Percentiles rank a stretch among this genome's conserved stretches.
Evolutionary conservation across 1,284 basidiomycete species (phyloP).

Genomic region (Butyriboletus regius): DNA sequence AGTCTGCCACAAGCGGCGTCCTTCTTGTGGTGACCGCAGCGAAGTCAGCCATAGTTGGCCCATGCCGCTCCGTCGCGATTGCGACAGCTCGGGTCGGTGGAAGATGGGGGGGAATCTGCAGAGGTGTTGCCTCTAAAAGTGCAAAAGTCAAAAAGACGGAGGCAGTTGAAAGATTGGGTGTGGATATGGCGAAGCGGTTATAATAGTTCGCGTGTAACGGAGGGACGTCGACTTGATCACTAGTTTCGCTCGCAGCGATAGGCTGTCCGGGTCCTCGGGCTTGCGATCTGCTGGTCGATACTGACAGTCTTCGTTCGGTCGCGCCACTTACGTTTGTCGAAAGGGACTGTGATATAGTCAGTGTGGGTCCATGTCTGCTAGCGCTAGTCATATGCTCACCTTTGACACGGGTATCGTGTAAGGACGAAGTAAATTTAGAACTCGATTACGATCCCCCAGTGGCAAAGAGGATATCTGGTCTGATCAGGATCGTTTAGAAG

Average conservation of each 20-base stretch:
- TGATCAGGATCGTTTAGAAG: conserved; percentile 27
- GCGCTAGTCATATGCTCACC: conserved; percentile 25
- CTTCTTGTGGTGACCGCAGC: conserved; percentile 25
- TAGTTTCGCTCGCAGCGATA: conserved; percentile 5
- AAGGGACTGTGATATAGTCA: conserved; percentile 21
- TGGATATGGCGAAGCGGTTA: conserved; percentile 19
- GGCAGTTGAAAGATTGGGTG: conserved; percentile 37
- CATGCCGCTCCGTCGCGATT: conserved; percentile 36
- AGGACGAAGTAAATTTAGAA: conserved; percentile 37
- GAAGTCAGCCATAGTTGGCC: conserved; percentile 50
- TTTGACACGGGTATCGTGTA: conserved; percentile 26
- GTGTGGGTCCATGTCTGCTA: conserved; percentile 8
- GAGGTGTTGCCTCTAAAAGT: conserved; percentile 39
- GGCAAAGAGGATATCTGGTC: conserved; percentile 33
- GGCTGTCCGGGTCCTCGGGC: conserved; percentile 17
- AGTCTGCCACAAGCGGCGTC: conserved; percentile 44
- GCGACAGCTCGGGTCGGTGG: conserved; percentile 42
- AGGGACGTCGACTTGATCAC: conserved; percentile 10
- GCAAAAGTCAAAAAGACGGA: conserved; percentile 48
- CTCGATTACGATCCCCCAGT: conserved; percentile 29
- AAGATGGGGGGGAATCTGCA: conserved; percentile 45
- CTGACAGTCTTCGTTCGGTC: conserved; percentile 9
- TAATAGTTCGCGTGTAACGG: conserved; percentile 18
- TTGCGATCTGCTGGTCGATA: conserved; percentile 22
- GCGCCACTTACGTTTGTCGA: conserved; percentile 28